Evolutionary conservation across 441 rosid species (phyloP).

Genomic region (Populus trichocarpa): DNA sequence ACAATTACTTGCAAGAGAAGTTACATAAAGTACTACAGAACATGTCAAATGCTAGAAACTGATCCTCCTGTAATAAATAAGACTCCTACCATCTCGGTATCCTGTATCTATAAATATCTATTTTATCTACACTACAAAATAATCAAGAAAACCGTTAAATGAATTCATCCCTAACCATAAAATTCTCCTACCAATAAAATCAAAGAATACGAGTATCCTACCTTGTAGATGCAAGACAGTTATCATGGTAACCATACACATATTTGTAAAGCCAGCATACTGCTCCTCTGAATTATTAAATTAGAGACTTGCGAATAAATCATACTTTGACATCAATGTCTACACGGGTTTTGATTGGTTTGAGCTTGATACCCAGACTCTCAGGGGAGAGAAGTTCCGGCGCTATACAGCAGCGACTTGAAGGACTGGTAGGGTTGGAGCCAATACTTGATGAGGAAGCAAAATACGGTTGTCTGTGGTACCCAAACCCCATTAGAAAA

Average conservation of each 20-base stretch:
- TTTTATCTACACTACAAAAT: neutral
- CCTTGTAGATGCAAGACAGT: neutral
- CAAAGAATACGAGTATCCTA: neutral
- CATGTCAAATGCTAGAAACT: neutral
- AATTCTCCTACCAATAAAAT: neutral
- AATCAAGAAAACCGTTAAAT: neutral
- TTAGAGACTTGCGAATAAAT: neutral
- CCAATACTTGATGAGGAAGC: conserved; percentile 34
- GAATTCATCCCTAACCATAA: neutral
- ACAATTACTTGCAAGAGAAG: neutral
- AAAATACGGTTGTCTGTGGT: conserved; percentile 30
- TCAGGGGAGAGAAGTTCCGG: conserved; percentile 63
- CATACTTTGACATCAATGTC: conserved; percentile 15
- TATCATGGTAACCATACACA: neutral
- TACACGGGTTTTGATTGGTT: conserved; percentile 57
- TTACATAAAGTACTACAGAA: neutral
- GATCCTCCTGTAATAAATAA: neutral
- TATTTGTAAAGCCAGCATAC: neutral
- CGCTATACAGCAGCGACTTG: conserved; percentile 38
- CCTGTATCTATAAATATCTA: neutral
- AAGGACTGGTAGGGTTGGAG: conserved; percentile 39
- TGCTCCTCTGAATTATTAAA: neutral
- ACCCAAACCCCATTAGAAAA: conserved; percentile 54
- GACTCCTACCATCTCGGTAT: neutral
- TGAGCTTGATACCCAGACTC: conserved; percentile 63